Percentiles rank a stretch among this genome's conserved stretches.
Conservation (phyloP, 805 yeast genomes). For the Candida xyloterini region DNA sequence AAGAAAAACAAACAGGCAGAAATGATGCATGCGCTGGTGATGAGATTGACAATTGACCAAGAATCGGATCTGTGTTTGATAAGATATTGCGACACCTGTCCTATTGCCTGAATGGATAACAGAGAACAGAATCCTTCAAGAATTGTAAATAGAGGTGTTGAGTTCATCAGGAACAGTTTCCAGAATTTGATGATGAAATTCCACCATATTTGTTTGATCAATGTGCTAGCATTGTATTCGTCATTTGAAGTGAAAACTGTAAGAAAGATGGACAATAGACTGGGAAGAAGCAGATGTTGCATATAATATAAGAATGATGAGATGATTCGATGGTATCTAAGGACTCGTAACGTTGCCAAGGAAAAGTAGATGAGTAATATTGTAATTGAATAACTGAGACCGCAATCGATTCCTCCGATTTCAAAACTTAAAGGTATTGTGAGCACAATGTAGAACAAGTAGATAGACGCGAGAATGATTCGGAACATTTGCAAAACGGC, state of each 20-base stretch:
- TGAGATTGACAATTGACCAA: slow-evolving; percentile 73
- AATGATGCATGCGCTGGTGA: slow-evolving; percentile 70
- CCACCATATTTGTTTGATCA: slow-evolving; percentile 33
- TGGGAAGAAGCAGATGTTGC: slow-evolving; percentile 82
- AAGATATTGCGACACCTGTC: slow-evolving; percentile 75
- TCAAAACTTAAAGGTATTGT: slow-evolving; percentile 93
- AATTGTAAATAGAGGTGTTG: slow-evolving; percentile 86
- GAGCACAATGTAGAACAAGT: slow-evolving; percentile 64
- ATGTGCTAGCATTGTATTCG: slow-evolving; percentile 15
- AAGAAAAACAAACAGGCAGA: slow-evolving; percentile 76
- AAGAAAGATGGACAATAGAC: slow-evolving; percentile 67
- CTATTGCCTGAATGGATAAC: slow-evolving; percentile 86
- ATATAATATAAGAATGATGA: slow-evolving; percentile 60
- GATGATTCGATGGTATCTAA: slow-evolving; percentile 43
- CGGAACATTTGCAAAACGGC: slow-evolving; percentile 27
- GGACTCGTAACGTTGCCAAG: slow-evolving; percentile 67
- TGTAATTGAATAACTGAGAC: slow-evolving; percentile 77
- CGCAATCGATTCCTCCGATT: slow-evolving; percentile 88
- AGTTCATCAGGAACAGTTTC: slow-evolving; percentile 66
- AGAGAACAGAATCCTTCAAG: slow-evolving; percentile 93
- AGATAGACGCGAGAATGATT: slow-evolving; percentile 51
- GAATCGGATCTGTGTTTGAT: slow-evolving; percentile 61
- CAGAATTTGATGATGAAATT: slow-evolving; percentile 54
- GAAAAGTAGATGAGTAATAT: slow-evolving; percentile 67
- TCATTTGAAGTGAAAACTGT: slow-evolving; percentile 46